Conservation (phyloP, 306 rosid genomes). For the Abrus pulchellus region DNA sequence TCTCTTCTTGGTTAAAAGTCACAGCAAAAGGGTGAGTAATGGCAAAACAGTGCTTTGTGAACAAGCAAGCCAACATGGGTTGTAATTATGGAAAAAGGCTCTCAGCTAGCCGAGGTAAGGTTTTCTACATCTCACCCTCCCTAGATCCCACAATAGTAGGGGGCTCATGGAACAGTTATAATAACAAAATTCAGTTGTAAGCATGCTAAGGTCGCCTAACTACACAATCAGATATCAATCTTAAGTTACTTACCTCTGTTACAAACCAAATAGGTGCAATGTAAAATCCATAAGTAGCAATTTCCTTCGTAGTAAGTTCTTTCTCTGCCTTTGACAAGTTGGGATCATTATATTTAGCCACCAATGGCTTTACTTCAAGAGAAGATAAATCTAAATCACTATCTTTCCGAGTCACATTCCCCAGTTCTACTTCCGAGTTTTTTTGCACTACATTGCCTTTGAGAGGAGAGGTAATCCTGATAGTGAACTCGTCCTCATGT, state of each 20-base stretch:
- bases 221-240: slow-evolving; percentile 19
- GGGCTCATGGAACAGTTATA: background rate
- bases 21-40: background rate
- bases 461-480: slow-evolving; percentile 50
- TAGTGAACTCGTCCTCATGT: slow-evolving; percentile 52
- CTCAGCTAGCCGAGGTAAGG: no score
- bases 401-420: slow-evolving; percentile 64
- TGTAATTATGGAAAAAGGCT: no score
- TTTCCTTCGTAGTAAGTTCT: slow-evolving; percentile 67
- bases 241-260: slow-evolving; percentile 78
- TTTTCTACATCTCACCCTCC: background rate
- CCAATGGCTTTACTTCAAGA: slow-evolving; percentile 68
- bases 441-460: slow-evolving; percentile 63
- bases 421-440: slow-evolving; percentile 68
- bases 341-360: slow-evolving; percentile 65
- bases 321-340: slow-evolving; percentile 57
- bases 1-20: background rate
- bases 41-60: background rate
- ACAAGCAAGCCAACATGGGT: no score
- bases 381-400: slow-evolving; percentile 68
- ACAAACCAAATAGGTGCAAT: slow-evolving; percentile 96
- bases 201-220: slow-evolving; percentile 32
- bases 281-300: slow-evolving; percentile 89
- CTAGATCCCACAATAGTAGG: background rate
- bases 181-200: slow-evolving; percentile 19